Conservation (phyloP, 495 filamentous ascomycete species). For the Xylaria cubensis region DNA sequence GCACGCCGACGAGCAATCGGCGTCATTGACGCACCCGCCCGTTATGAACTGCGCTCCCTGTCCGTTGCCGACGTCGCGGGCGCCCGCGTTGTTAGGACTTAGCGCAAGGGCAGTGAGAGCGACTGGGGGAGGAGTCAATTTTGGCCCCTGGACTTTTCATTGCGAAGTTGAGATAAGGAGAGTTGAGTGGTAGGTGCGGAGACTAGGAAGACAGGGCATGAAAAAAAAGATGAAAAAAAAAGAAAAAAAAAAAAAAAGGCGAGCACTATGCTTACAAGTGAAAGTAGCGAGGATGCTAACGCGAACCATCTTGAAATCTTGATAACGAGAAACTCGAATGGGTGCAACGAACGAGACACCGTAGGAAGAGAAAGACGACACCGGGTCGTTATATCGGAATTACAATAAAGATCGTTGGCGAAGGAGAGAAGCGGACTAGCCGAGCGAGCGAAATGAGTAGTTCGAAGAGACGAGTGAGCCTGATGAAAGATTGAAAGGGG, state of each 20-base stretch:
- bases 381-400: conserved; percentile 17
- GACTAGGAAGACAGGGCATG: background rate
- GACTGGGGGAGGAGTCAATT: conserved; percentile 3
- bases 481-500: background rate
- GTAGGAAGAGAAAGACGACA: conserved; percentile 20
- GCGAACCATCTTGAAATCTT: conserved; percentile 25
- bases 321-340: conserved; percentile 8
- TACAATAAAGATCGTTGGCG: background rate
- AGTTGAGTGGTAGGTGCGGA: background rate
- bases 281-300: conserved; percentile 18
- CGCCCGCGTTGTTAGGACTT: conserved; percentile 46
- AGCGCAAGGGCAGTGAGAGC: conserved; percentile 13
- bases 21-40: conserved; percentile 52
- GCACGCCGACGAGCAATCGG: conserved; percentile 52
- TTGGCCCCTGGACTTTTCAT: background rate
- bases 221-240: too few species aligned
- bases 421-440: conserved; percentile 19
- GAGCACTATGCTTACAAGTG: conserved; percentile 17
- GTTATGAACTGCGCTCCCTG: conserved; percentile 58
- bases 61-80: conserved; percentile 57
- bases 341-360: background rate
- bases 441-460: conserved; percentile 9
- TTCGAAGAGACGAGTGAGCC: conserved; percentile 4
- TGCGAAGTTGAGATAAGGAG: background rate
- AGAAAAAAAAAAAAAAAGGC: background rate